Evolutionary conservation across 1,284 basidiomycete genomes (phyloP).

Genomic region (Cystobasidiaceae sp.): DNA sequence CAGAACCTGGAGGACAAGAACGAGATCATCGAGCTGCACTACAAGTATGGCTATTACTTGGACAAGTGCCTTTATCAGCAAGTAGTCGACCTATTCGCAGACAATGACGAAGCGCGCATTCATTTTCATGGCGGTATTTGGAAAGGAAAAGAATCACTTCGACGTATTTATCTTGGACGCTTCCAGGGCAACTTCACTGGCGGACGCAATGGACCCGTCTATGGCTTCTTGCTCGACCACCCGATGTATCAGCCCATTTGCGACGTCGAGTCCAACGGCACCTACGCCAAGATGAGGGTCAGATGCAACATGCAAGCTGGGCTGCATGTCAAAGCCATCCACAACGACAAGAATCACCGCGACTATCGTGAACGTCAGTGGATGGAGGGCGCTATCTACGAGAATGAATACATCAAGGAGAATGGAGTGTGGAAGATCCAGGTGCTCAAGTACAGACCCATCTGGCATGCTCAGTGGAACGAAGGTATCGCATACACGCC

Average conservation of each 20-base stretch:
- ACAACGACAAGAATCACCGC: neutral
- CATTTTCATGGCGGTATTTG: conserved; percentile 11
- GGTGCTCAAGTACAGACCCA: conserved; percentile 1
- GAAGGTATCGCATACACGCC: conserved; percentile 6
- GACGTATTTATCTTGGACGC: conserved; percentile 3
- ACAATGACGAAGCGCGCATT: neutral
- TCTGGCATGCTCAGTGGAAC: conserved; percentile 3
- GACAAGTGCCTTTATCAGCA: conserved; percentile 24
- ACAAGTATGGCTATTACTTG: conserved; percentile 15
- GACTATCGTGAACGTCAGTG: conserved; percentile 3
- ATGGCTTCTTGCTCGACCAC: conserved; percentile 15
- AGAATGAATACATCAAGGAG: conserved; percentile 4
- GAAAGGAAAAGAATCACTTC: neutral
- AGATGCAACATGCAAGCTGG: conserved; percentile 16
- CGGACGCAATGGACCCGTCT: conserved; percentile 15
- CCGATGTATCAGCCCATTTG: conserved; percentile 7
- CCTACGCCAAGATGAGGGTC: conserved; percentile 1
- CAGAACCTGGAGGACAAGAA: conserved; percentile 15
- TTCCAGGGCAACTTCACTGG: conserved; percentile 12
- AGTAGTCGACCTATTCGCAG: conserved; percentile 13
- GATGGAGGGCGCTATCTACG: conserved; percentile 11
- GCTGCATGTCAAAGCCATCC: neutral
- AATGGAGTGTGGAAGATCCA: conserved; percentile 15
- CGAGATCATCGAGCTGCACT: conserved; percentile 9
- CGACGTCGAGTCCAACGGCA: conserved; percentile 8